phyloP scores from a whole-genome alignment of 331 rosid genomes.

The Saraca asoca region DNA sequence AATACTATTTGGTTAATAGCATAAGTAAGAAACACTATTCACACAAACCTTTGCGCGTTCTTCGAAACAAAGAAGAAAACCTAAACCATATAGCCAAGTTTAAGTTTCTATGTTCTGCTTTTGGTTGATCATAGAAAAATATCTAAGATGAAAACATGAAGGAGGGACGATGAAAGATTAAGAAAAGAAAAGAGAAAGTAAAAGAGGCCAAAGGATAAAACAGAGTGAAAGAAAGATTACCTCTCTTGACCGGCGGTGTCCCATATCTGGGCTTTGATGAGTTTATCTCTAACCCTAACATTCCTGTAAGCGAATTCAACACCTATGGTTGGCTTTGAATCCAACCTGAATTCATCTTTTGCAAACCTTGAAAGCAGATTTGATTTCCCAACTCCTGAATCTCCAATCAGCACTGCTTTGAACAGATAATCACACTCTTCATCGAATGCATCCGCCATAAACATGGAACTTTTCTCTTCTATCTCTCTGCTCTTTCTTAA shows the following conservation, averaged over 20 bases:
- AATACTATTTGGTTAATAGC: too few species aligned
- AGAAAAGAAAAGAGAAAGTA: not conserved
- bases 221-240: conserved; percentile 36
- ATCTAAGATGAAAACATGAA: not conserved
- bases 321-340: conserved; percentile 91
- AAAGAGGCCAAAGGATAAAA: not conserved
- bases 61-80: conserved; percentile 1
- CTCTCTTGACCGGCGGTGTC: conserved; percentile 99
- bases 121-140: conserved; percentile 9
- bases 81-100: not conserved
- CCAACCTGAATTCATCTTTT: conserved; percentile 68
- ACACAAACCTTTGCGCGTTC: too few species aligned
- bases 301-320: conserved; percentile 95
- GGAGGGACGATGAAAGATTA: not conserved
- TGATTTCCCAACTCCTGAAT: conserved; percentile 93
- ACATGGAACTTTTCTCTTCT: too few species aligned
- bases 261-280: conserved; percentile 95
- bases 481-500: not conserved
- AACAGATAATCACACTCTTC: conserved; percentile 90
- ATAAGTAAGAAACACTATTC: too few species aligned
- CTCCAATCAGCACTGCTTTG: conserved; percentile 81
- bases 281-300: conserved; percentile 61
- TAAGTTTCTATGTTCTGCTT: not conserved
- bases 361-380: conserved; percentile 83
- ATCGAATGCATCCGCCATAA: conserved; percentile 68